Percentiles rank a stretch among this genome's conserved stretches.
phyloP scores from a whole-genome alignment of 352 stramenopile species.

The Globisporangium emineosum region DNA sequence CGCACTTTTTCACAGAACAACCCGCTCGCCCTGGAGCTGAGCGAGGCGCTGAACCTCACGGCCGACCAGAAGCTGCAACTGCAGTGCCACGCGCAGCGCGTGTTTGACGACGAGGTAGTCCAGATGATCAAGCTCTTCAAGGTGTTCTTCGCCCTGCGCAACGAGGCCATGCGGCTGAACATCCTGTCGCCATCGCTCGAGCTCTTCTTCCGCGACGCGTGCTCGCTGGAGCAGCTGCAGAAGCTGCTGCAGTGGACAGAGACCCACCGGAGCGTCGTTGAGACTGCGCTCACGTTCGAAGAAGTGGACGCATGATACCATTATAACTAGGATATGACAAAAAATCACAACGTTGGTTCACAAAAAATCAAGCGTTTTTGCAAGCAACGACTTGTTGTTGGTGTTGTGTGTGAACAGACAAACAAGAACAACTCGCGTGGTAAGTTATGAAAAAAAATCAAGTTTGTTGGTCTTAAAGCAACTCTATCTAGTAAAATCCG shows the following conservation, averaged over 20 bases:
- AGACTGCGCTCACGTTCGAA: conserved; percentile 31
- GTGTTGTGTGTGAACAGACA: not conserved
- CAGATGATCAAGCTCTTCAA: conserved; percentile 77
- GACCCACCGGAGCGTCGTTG: conserved; percentile 51
- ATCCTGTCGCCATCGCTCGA: conserved; percentile 70
- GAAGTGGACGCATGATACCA: not conserved
- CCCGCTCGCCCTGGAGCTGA: conserved; percentile 39
- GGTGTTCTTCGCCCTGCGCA: conserved; percentile 68
- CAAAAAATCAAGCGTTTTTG: not conserved
- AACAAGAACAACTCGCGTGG: not conserved
- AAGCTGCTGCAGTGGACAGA: conserved; percentile 78
- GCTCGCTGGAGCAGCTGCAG: conserved; percentile 72
- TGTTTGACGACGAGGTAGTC: conserved; percentile 61
- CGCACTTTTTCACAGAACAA: conserved; percentile 39
- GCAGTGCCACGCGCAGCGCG: conserved; percentile 53
- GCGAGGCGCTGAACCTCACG: conserved; percentile 40
- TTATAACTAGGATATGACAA: not conserved
- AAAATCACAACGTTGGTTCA: not conserved
- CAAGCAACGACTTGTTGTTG: not conserved
- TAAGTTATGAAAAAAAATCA: conserved; percentile 14
- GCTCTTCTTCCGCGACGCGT: conserved; percentile 58
- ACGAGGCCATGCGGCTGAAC: conserved; percentile 61
- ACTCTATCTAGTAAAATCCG: conserved; percentile 16
- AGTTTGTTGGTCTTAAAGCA: conserved; percentile 15
- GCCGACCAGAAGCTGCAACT: conserved; percentile 62